These are phyloP conservation scores for Monosporascus sp. DNA, from an alignment of 2,329 filamentous ascomycete genomes.

Conservation along the genomic window DNA sequence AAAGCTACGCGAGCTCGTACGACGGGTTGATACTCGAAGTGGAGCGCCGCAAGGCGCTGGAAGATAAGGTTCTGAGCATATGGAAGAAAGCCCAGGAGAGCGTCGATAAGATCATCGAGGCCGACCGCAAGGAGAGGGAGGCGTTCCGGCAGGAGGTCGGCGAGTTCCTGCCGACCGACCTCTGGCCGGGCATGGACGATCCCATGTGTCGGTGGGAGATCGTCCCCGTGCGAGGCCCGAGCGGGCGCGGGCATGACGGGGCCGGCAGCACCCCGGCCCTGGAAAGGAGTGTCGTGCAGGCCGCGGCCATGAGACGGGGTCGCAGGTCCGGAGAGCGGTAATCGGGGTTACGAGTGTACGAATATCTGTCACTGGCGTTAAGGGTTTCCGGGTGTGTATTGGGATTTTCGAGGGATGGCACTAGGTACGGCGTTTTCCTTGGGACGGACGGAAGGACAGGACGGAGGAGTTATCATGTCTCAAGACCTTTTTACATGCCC, in stretches of 20 bases:
- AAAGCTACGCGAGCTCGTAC: conserved; percentile 80
- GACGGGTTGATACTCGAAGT: conserved; percentile 80
- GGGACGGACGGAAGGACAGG: too few relatives aligned
- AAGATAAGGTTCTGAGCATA: conserved; percentile 68
- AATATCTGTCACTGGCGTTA: too few relatives aligned
- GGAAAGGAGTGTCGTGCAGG: conserved; percentile 25
- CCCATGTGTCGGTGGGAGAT: conserved; percentile 50
- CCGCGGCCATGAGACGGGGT: conserved; percentile 16
- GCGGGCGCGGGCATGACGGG: conserved; percentile 15
- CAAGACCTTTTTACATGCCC: too few relatives aligned
- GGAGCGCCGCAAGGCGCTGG: conserved; percentile 65
- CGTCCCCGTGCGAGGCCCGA: conserved; percentile 30
- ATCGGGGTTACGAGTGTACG: too few relatives aligned
- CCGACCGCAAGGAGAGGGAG: conserved; percentile 69
- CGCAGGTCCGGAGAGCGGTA: conserved; percentile 1
- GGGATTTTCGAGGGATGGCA: too few relatives aligned
- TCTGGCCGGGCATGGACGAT: conserved; percentile 75
- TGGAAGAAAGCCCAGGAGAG: conserved; percentile 74
- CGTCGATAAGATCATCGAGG: conserved; percentile 68
- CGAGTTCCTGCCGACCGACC: conserved; percentile 79
- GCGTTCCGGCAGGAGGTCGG: conserved; percentile 77
- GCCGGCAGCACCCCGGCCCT: conserved; percentile 23
- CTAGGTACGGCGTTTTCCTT: too few relatives aligned
- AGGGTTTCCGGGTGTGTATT: not conserved
- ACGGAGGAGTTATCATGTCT: too few relatives aligned